Evolutionary conservation across 768 basidiomycete species (phyloP), one percentile per base, ranked within the genome.

Genomic region (Podaxis sp.): DNA sequence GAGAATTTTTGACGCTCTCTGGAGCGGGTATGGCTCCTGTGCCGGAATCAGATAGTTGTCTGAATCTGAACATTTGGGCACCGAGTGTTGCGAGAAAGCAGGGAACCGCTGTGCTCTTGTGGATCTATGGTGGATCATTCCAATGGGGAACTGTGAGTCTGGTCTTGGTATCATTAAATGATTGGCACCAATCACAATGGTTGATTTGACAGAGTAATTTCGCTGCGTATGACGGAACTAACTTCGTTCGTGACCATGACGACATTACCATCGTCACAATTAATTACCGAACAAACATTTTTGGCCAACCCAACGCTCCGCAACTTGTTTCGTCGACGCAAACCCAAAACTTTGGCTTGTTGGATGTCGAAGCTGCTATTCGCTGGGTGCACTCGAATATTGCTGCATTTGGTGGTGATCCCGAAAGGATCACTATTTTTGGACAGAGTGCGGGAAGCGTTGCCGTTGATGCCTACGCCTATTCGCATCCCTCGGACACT

Each of bases 311-410:
- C 0, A 73, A 71, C 54, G 77, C 78, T 6, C 77, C 78, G 17
- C 77, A 79, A 57, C 73, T 78, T 30, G 62, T 63, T 30, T 65
- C 60, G 20, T 57, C 56, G 8, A 64, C 64, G 0, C 62, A 66
- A 6, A 65, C 73, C 2, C 75, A 77, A 57, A 80, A 80, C 59
- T 79, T 77, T 66, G 78, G 77, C 17, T 68, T 79, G 3, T 70
- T 78, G 11, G 78, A 80, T 54, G 24, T 73, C 2, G 72, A 76
- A 20, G 74, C 77, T n/a, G 81, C 75, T 13, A 72, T 82, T 8
- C 67, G 79, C 59, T 82, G 81, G 82, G 76, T 82, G 2, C 74
- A 78, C 48, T 70, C 74, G 54, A 80, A 84, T 63, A 83, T 84
- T 50, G 75, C 72, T 12, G 69, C 68, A 2, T 83, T 83, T 60